phyloP scores from a whole-genome alignment of 2,329 filamentous ascomycete genomes.

The Ophiostoma sp. region DNA sequence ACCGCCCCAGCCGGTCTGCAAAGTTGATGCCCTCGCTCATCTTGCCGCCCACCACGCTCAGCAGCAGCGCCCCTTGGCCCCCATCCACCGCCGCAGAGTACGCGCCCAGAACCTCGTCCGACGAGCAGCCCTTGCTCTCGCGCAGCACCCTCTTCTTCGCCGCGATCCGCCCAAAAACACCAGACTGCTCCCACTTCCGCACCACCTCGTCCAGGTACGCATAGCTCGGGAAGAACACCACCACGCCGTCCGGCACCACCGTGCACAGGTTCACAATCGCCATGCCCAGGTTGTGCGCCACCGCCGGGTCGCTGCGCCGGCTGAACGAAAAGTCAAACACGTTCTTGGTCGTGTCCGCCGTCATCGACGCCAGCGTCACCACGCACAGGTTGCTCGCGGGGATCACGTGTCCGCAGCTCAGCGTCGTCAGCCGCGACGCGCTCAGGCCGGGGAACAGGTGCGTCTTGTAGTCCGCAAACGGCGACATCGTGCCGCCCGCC shows the following conservation, averaged over 20 bases:
- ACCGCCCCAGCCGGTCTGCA: slow-evolving; percentile 80
- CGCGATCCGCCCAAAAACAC: slow-evolving; percentile 55
- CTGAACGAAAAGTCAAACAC: slow-evolving; percentile 85
- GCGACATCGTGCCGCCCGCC: slow-evolving; percentile 95
- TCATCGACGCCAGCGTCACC: slow-evolving; percentile 56
- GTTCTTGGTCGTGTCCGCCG: slow-evolving; percentile 31
- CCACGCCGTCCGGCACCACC: slow-evolving; percentile 78
- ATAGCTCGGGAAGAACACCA: slow-evolving; percentile 95
- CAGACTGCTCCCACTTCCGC: slow-evolving; percentile 43
- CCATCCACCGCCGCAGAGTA: slow-evolving; percentile 64
- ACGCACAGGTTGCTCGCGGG: slow-evolving; percentile 75
- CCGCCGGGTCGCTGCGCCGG: slow-evolving; percentile 61
- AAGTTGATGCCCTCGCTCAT: slow-evolving; percentile 99
- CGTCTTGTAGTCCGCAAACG: slow-evolving; percentile 81
- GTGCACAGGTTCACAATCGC: slow-evolving; percentile 66
- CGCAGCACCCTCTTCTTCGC: slow-evolving; percentile 59
- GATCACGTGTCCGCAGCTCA: slow-evolving; percentile 94
- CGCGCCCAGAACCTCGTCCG: slow-evolving; percentile 65
- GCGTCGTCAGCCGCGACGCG: slow-evolving; percentile 60
- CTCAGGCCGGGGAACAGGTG: slow-evolving; percentile 77
- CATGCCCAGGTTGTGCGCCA: slow-evolving; percentile 69
- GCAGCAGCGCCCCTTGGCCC: slow-evolving; percentile 55
- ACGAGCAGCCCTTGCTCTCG: slow-evolving; percentile 50
- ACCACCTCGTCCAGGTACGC: slow-evolving; percentile 76
- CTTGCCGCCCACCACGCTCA: slow-evolving; percentile 89